Evolutionary conservation across 352 stramenopile species (phyloP), one percentile per base, ranked within the genome.

Genomic region (Pythium phragmitis): DNA sequence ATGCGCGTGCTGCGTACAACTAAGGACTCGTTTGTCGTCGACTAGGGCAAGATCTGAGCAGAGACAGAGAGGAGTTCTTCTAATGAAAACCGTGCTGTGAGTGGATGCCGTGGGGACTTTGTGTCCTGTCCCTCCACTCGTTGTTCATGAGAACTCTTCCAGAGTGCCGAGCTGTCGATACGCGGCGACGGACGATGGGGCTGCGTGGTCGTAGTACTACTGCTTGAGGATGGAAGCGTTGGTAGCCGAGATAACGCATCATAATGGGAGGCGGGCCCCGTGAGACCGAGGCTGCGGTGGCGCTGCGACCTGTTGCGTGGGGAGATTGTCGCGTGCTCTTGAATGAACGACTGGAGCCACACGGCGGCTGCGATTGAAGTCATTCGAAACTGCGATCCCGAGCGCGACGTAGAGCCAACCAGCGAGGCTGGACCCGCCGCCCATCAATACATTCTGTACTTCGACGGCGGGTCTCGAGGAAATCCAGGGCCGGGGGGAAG

Each of bases 1-100:
- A 91, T 92, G 82, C 60, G 70, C 7, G 26, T 71, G 2, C 55
- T 92, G 50, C 79, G 85, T 45, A 53, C 69, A 23, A 67, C 68
- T 42, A 94, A 94, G 55, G 81, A 94, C 64, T 72, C 54, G 12
- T 87, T 90, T 41, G 70, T 68, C 16, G 68, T 88, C n/a, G 80
- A 76, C 26, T 85, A 83, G 45, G 68, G 69, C 28, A 76, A 74
- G 57, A 67, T 72, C 34, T 74, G 28, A 70, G 19, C 0, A 19
- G 36, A 17, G 4, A 28, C 14, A 26, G 9, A 12, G 33, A 50
- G 26, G 26, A 30, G 26, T 33, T 16, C 5, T n/a, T 53, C 17
- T 17, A 46, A 23, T 60, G 47, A 66, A 51, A 66, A 66, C 8
- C 60, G 39, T 21, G 60, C 60, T 0, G 60, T 60, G 19, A 56